Percentiles rank a stretch among this genome's conserved stretches.
Conservation (phyloP, 305 asterid species). For the Solanum hybrid region DNA sequence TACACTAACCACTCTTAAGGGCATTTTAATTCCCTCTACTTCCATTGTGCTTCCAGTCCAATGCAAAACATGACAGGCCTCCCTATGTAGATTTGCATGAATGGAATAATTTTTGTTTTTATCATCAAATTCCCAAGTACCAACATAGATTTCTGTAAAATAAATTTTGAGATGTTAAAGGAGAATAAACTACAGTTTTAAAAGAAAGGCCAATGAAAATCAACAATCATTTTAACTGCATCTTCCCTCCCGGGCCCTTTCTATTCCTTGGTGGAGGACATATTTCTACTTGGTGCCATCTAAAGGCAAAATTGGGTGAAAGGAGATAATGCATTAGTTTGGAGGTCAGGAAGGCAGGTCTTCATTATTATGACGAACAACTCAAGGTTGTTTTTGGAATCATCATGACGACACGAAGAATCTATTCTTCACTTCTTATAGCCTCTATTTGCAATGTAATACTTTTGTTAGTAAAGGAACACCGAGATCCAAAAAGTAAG, state of each 20-base stretch:
- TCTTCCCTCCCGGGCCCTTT: neutral
- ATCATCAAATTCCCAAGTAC: neutral
- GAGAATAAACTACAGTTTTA: neutral
- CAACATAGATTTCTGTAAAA: neutral
- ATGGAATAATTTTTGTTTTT: neutral
- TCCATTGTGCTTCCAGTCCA: conserved; percentile 1
- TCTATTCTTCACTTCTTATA: neutral
- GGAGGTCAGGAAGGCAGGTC: neutral
- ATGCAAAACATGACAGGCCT: neutral
- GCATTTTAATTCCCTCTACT: neutral
- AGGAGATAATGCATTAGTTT: neutral
- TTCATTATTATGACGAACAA: neutral
- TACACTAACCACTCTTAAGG: neutral
- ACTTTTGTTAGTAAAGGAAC: neutral
- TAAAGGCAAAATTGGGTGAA: neutral
- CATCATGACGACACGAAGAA: neutral
- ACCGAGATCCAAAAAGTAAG: neutral
- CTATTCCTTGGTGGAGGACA: neutral
- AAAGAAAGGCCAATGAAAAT: neutral
- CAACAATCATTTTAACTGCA: neutral
- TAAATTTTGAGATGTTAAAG: neutral
- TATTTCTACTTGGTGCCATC: neutral
- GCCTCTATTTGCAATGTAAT: neutral
- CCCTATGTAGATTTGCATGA: neutral
- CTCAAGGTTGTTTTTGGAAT: neutral